A percentile compares a stretch with the other conserved stretches of the same genome.
These are phyloP conservation scores for Neurospora sp. DNA, from an alignment of 495 filamentous ascomycete species.

Conservation along the genomic window DNA sequence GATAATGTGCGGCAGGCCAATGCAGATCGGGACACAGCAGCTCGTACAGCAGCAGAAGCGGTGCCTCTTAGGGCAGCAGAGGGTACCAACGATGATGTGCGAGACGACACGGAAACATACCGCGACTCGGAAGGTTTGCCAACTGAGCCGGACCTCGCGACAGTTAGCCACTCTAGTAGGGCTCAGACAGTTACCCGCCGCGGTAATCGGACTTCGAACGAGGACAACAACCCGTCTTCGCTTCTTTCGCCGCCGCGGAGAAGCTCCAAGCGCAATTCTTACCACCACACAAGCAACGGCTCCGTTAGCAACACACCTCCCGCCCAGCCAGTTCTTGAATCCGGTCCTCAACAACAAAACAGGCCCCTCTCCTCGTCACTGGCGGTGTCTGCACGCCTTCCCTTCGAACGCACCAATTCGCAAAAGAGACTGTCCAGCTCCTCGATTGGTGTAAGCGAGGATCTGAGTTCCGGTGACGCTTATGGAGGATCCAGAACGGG, in stretches of 20 bases:
- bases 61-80: constrained; percentile 37
- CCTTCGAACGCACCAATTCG: constrained; percentile 50
- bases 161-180: background rate
- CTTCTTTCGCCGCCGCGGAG: constrained; percentile 39
- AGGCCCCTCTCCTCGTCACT: background rate
- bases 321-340: constrained; percentile 1
- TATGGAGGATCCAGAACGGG: constrained; percentile 9
- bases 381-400: constrained; percentile 35
- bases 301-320: constrained; percentile 8
- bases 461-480: constrained; percentile 25
- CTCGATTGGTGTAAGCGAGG: constrained; percentile 37
- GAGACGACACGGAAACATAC: constrained; percentile 28
- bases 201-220: constrained; percentile 20
- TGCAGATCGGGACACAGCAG: constrained; percentile 7
- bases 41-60: constrained; percentile 19
- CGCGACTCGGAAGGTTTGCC: background rate
- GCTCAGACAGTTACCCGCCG: background rate
- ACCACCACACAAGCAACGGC: constrained; percentile 10
- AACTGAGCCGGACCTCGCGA: background rate
- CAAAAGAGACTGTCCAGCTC: constrained; percentile 40
- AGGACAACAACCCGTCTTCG: constrained; percentile 22
- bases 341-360: constrained; percentile 1
- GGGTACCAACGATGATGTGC: constrained; percentile 26
- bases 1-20: constrained; percentile 24
- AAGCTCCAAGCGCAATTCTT: constrained; percentile 48